phyloP scores from a whole-genome alignment of 441 rosid genomes.

The Populus trichocarpa region DNA sequence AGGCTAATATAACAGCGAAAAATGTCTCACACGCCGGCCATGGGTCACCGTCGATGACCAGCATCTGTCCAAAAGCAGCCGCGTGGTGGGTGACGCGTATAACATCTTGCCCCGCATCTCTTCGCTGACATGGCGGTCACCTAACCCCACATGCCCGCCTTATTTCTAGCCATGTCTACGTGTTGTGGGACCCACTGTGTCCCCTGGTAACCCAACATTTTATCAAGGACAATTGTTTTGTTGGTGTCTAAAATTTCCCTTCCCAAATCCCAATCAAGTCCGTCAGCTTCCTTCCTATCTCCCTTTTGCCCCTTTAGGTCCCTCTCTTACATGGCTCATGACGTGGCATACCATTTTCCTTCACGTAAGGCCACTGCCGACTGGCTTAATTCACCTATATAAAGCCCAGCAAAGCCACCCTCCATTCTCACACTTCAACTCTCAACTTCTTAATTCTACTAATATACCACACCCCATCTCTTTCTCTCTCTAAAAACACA shows the following conservation, averaged over 20 bases:
- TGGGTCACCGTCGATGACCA: constrained; percentile 39
- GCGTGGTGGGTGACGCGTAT: constrained; percentile 39
- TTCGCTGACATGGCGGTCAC: constrained; percentile 55
- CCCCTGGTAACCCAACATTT: constrained; percentile 37
- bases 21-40: constrained; percentile 36
- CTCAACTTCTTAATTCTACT: not conserved
- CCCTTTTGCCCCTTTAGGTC: constrained; percentile 5
- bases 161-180: constrained; percentile 48
- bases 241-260: not conserved
- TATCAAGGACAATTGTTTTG: not conserved
- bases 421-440: constrained; percentile 12
- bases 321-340: constrained; percentile 13
- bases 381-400: constrained; percentile 36
- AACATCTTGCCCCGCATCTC: not conserved
- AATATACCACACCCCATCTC: not conserved
- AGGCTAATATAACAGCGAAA: constrained; percentile 11
- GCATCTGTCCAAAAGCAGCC: constrained; percentile 37
- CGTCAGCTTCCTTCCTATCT: not conserved
- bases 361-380: not conserved
- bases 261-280: not conserved
- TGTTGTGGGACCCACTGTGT: constrained; percentile 46
- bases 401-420: constrained; percentile 25
- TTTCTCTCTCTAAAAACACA: not conserved
- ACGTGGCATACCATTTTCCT: constrained; percentile 33
- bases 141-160: constrained; percentile 75